phyloP scores from a whole-genome alignment of 2,329 filamentous ascomycete species.

The Microdochium bolleyi region DNA sequence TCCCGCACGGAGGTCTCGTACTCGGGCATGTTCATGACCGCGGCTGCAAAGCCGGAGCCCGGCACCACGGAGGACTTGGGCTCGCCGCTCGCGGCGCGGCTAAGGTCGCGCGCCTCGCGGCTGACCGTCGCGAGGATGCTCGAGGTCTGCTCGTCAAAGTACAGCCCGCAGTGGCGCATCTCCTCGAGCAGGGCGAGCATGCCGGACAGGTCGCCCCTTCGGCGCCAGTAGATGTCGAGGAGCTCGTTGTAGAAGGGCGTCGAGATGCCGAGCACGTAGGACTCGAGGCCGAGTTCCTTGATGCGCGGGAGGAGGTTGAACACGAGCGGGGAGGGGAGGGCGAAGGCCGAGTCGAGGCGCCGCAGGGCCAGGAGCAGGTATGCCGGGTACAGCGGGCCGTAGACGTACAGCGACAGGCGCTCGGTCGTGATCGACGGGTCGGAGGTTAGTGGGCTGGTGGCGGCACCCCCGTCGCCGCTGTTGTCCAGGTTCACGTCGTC shows the following conservation, averaged over 20 bases:
- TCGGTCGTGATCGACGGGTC: constrained; percentile 4
- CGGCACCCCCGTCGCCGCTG: not conserved
- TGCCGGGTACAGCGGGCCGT: constrained; percentile 58
- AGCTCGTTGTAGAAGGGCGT: constrained; percentile 64
- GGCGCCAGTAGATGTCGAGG: constrained; percentile 52
- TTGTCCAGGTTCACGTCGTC: not conserved
- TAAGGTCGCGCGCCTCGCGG: not conserved
- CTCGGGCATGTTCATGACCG: constrained; percentile 27
- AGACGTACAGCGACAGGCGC: constrained; percentile 40
- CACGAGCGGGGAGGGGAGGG: constrained; percentile 46
- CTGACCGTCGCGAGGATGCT: constrained; percentile 22
- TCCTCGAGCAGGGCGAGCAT: constrained; percentile 53
- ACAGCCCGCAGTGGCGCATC: constrained; percentile 57
- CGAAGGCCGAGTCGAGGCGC: constrained; percentile 49
- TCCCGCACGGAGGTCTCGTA: constrained; percentile 20
- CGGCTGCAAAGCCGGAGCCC: constrained; percentile 17
- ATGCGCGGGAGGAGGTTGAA: constrained; percentile 58
- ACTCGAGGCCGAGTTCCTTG: constrained; percentile 59
- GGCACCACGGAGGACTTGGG: no score
- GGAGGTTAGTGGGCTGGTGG: no score
- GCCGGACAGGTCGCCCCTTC: constrained; percentile 47
- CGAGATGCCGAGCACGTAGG: constrained; percentile 64
- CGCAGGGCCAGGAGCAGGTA: constrained; percentile 50
- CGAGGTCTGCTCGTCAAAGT: constrained; percentile 43
- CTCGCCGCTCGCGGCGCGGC: not conserved